phyloP scores from a whole-genome alignment of 2,329 filamentous ascomycete genomes.

The Fusarium coffeatum region DNA sequence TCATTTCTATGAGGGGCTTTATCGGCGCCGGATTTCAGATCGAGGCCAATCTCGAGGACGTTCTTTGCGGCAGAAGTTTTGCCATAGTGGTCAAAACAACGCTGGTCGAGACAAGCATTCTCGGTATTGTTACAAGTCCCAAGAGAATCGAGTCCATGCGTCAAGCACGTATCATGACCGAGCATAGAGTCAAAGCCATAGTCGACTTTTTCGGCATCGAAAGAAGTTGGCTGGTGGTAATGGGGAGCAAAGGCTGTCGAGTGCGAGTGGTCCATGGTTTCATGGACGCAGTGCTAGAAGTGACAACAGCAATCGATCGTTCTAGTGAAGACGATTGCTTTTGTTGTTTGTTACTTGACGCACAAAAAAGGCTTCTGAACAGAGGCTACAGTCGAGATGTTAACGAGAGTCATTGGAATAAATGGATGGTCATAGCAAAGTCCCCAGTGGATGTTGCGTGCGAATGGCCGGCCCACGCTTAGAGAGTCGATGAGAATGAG shows the following conservation, averaged over 20 bases:
- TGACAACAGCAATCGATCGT: conserved; percentile 19
- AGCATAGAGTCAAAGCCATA: conserved; percentile 49
- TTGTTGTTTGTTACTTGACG: conserved; percentile 12
- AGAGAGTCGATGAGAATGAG: conserved; percentile 40
- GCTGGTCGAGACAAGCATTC: conserved; percentile 49
- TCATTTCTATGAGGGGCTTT: conserved; percentile 1
- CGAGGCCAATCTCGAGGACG: conserved; percentile 34
- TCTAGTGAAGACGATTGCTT: conserved; percentile 9
- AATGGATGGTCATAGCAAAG: conserved; percentile 17
- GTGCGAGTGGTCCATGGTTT: conserved; percentile 41
- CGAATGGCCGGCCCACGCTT: conserved; percentile 24
- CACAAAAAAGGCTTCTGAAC: background rate
- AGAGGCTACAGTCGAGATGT: conserved; percentile 5
- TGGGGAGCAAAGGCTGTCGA: conserved; percentile 40
- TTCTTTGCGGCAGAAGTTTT: conserved; percentile 27
- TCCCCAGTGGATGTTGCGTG: conserved; percentile 33
- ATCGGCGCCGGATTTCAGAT: conserved; percentile 19
- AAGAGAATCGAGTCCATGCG: conserved; percentile 44
- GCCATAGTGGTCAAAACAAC: conserved; percentile 43
- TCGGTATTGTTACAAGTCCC: conserved; percentile 49
- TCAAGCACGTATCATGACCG: conserved; percentile 40
- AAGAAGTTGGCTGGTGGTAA: conserved; percentile 31
- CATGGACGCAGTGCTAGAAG: conserved; percentile 3
- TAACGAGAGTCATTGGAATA: conserved; percentile 29
- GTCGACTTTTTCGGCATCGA: conserved; percentile 47